Evolutionary conservation across 768 basidiomycete genomes (phyloP), one percentile per base, ranked within the genome.

Genomic region (Pisolithus microcarpus): DNA sequence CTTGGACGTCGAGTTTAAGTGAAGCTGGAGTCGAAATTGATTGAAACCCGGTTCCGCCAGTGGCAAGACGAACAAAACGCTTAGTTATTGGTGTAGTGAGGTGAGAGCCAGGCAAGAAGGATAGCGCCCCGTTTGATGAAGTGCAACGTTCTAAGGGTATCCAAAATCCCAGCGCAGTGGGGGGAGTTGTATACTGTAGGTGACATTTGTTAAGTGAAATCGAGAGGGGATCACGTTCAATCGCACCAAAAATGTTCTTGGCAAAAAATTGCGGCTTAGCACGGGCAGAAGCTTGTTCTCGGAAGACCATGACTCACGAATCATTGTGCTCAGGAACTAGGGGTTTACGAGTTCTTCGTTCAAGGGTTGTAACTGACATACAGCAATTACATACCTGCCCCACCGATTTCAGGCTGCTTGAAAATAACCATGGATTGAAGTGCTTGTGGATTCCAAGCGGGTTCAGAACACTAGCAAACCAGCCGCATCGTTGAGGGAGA

Each of bases 381-480:
- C 40, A 28, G 16, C 18, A 56, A 71, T 56, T 51, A 46, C 45
- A 21, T 31, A 92, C 92, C 92, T 79, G 88, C 83, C 2, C 92
- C 92, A 2, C 96, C 95, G 23, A 98, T 94, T 49, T 85, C 75
- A 5, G 89, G 83, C 63, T 97, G 93, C 68, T 98, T 98, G 60
- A 85, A 92, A 53, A 98, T 99, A 30, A 95, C 75, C 93, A 96
- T 96, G 2, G 88, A 91, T 62, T 95, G 92, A 30, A 94, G 72
- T 2, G 89, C 93, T 87, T 57, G 38, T 21, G 23, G 30, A 19
- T 37, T 34, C 34, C 34, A 31, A 9, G 21, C 16, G 19, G 9
- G 23, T 38, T 48, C 19, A 48, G n/a, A 43, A 19, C 21, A 13
- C 36, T 9, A 2, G 5, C 23, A 18, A 24, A 10, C 42, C 38